Evolutionary conservation across 805 yeast species (phyloP).

Genomic region (Starmerella stigmatis): DNA sequence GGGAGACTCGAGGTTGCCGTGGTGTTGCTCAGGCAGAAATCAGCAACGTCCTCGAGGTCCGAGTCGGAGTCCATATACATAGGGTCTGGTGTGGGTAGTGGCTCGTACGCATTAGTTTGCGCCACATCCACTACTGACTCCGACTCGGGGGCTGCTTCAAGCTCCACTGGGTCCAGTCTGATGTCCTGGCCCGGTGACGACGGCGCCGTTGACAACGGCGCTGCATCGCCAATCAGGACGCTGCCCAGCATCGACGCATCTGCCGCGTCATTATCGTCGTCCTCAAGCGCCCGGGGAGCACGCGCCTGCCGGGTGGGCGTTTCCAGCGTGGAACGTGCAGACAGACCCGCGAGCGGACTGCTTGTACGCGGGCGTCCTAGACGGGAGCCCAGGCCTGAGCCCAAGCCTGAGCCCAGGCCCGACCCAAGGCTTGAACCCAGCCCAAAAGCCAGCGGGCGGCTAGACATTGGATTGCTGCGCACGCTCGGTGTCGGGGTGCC

Average conservation of each 20-base stretch:
- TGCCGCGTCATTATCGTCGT: neutral
- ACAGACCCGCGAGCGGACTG: neutral
- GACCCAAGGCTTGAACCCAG: slow-evolving; percentile 9
- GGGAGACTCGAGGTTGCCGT: neutral
- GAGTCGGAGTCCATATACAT: slow-evolving; percentile 8
- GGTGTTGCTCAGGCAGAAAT: neutral
- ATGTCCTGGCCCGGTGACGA: neutral
- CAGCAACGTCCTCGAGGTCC: slow-evolving; percentile 6
- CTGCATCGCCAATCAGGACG: neutral
- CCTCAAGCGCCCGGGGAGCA: neutral
- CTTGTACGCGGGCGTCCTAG: too few relatives aligned
- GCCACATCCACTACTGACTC: neutral
- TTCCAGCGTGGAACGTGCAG: neutral
- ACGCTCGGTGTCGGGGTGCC: neutral
- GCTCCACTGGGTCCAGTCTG: slow-evolving; percentile 8
- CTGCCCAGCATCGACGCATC: slow-evolving; percentile 13
- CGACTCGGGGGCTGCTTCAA: neutral
- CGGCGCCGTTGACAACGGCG: slow-evolving; percentile 1
- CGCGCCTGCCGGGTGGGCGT: slow-evolving; percentile 7
- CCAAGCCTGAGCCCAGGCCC: slow-evolving; percentile 7
- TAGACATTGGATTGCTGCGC: neutral
- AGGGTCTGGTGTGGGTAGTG: neutral
- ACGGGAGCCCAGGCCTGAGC: neutral
- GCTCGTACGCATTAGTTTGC: neutral
- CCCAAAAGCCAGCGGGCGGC: slow-evolving; percentile 3